Evolutionary conservation across 805 yeast genomes (phyloP), one percentile per base, ranked within the genome.

Genomic region (Starmera pachycereana): DNA sequence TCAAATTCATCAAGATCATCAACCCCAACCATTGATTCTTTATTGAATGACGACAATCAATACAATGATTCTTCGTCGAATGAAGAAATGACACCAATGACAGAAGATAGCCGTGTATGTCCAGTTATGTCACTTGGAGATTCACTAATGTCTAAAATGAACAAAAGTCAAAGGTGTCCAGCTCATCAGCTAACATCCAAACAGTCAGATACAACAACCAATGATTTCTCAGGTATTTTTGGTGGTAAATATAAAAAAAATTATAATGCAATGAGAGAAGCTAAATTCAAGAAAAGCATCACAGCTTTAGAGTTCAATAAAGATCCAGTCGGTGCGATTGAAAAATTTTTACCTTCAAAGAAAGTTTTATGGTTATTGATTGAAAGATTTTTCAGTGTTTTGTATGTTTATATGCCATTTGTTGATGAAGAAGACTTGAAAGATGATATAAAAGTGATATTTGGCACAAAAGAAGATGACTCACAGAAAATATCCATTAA

Each of bases 321-420:
- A 13, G 44, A 60, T 11, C 63, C 68, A 6, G 49, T 48, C 8
- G 46, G 40, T 4, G 46, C 47, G 52, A 63, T 69, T 44, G 69
- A 70, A 45, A 61, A 61, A 40, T 60, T 64, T 39, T 49, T 81
- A 36, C 89, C 89, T 0, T 66, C 62, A 27, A 71, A 72, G 48
- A 66, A 65, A 42, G 67, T 75, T 1, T 65, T 79, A 8, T 74
- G 82, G 74, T 50, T 68, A 35, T 61, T 78, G 37, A 60, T 81
- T 27, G 75, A 78, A 43, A 62, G 78, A 45, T 81, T 74, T 46
- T 81, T 81, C 52, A 66, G 65, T 10, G 65, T 68, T 29, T 58
- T 81, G 6, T 82, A 82, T 53, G 71, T 83, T 12, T 78, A 72
- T 41, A 64, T 81, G 49, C 89, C 92, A 3, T 76, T 72, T 45